These are phyloP conservation scores for Oidiodendron maius DNA, from an alignment of 495 filamentous ascomycete species.

Conservation along the genomic window DNA sequence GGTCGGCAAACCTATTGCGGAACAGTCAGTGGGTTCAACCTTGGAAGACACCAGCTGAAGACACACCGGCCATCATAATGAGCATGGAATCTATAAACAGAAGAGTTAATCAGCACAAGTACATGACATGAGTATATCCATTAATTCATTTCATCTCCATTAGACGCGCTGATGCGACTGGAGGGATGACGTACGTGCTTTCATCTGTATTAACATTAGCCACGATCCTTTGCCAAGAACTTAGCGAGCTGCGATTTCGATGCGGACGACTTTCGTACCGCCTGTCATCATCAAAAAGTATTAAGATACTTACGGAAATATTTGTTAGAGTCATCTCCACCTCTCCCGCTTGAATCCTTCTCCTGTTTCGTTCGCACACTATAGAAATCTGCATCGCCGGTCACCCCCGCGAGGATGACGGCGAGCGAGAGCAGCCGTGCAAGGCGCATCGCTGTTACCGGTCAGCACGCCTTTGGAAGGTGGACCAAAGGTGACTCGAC, in stretches of 20 bases:
- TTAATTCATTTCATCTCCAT: neutral
- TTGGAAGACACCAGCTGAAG: neutral
- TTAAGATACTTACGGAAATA: constrained; percentile 62
- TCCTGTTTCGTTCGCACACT: constrained; percentile 27
- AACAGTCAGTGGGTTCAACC: constrained; percentile 1
- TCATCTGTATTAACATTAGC: constrained; percentile 46
- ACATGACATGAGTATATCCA: constrained; percentile 1
- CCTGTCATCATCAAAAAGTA: too few species aligned
- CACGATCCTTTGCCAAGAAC: constrained; percentile 18
- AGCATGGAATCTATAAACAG: constrained; percentile 44
- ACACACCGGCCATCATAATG: constrained; percentile 57
- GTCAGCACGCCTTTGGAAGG: too few species aligned
- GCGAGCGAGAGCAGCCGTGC: constrained; percentile 17
- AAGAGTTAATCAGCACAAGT: constrained; percentile 4
- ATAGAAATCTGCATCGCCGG: constrained; percentile 26
- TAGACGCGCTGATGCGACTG: neutral
- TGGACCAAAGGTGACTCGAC: too few species aligned
- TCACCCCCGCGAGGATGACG: constrained; percentile 8
- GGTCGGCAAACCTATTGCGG: constrained; percentile 41
- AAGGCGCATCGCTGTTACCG: constrained; percentile 18
- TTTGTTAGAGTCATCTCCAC: constrained; percentile 43
- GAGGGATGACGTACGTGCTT: constrained; percentile 40
- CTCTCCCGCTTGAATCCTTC: constrained; percentile 41
- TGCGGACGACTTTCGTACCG: too few species aligned
- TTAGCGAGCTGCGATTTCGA: too few species aligned